Conservation (phyloP, 192 early-diverging fungal species). For the Coemansia sp. region DNA sequence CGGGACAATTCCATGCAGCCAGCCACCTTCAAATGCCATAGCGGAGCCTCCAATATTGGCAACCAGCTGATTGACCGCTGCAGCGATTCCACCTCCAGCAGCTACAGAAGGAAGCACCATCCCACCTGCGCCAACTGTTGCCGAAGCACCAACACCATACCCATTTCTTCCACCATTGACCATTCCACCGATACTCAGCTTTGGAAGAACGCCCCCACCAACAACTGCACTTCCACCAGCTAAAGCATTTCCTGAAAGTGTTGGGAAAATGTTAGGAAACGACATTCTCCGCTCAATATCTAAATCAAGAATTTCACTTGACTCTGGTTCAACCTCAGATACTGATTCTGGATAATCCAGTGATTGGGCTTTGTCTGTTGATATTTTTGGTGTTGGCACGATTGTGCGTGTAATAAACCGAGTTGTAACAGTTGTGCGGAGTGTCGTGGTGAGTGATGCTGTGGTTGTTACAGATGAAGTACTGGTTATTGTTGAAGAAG, state of each 20-base stretch:
- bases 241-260: conserved; percentile 5
- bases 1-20: conserved; percentile 9
- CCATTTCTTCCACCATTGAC: conserved; percentile 7
- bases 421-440: conserved; percentile 4
- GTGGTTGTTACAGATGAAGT: not conserved
- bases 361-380: not conserved
- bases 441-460: not conserved
- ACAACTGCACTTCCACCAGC: not conserved
- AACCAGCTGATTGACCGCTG: conserved; percentile 4
- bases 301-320: not conserved
- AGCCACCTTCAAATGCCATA: conserved; percentile 6
- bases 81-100: conserved; percentile 6
- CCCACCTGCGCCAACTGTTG: conserved; percentile 7
- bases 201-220: conserved; percentile 10
- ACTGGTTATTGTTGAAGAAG: not conserved
- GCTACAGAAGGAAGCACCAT: conserved; percentile 4
- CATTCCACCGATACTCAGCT: conserved; percentile 1
- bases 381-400: not conserved
- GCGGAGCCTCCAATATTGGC: conserved; percentile 6
- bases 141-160: conserved; percentile 6
- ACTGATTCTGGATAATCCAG: not conserved
- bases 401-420: conserved; percentile 6
- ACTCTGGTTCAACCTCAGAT: not conserved
- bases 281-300: not conserved
- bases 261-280: conserved; percentile 4